Percentiles rank a stretch among this genome's conserved stretches.
Conservation (phyloP, 331 rosid genomes). For the Acacia concinna region DNA sequence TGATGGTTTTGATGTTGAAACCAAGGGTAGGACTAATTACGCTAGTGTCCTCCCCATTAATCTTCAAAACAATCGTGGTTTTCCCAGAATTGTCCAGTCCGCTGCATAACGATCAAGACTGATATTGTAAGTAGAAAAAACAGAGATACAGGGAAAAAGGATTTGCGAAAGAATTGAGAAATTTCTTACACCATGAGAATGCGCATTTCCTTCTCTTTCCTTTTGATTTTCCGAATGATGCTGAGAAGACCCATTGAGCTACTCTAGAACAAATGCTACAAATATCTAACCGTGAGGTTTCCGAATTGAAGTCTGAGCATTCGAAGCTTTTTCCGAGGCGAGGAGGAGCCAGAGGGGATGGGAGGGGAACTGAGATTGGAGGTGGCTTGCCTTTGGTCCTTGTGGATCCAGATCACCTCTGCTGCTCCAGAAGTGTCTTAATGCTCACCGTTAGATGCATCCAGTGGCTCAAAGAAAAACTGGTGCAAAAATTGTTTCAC, state of each 20-base stretch:
- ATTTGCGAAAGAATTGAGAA: neutral
- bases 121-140: neutral
- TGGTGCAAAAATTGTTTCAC: neutral
- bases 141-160: neutral
- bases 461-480: neutral
- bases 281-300: neutral
- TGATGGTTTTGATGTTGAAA: constrained; percentile 84
- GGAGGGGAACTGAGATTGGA: neutral
- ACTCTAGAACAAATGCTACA: neutral
- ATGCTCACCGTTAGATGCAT: neutral
- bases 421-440: neutral
- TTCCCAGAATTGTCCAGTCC: constrained; percentile 90
- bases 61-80: constrained; percentile 80
- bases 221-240: constrained; percentile 75
- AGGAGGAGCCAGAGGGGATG: neutral
- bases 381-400: no score
- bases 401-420: neutral
- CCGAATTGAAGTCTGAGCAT: neutral
- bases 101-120: constrained; percentile 36
- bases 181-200: constrained; percentile 76
- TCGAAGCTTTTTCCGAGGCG: neutral
- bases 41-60: constrained; percentile 86
- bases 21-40: constrained; percentile 84
- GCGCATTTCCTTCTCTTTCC: constrained; percentile 83
- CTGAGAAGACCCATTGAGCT: constrained; percentile 73